A percentile compares a stretch with the other conserved stretches of the same genome.
These are phyloP conservation scores for Aspergillus kassunensis DNA, from an alignment of 495 filamentous ascomycete species.

Conservation along the genomic window DNA sequence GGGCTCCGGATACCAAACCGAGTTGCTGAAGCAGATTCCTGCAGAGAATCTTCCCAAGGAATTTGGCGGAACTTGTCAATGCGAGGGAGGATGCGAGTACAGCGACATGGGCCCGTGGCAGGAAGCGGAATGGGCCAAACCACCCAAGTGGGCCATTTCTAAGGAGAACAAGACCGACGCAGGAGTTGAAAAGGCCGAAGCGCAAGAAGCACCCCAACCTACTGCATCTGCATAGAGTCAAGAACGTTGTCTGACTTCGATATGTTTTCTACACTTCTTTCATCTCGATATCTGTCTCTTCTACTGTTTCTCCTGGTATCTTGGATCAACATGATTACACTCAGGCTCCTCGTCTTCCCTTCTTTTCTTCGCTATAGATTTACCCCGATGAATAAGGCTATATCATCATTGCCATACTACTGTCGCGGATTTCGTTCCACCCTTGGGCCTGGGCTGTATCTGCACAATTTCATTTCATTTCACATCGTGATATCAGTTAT, in stretches of 20 bases:
- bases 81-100: conserved; percentile 76
- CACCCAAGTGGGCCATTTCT: conserved; percentile 63
- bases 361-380: conserved; percentile 8
- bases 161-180: conserved; percentile 30
- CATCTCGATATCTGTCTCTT: conserved; percentile 6
- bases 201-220: conserved; percentile 25
- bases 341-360: conserved; percentile 6
- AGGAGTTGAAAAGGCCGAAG: conserved; percentile 30
- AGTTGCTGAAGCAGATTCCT: conserved; percentile 80
- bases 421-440: not conserved
- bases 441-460: not conserved
- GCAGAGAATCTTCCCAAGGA: conserved; percentile 83
- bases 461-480: not conserved
- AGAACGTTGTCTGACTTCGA: conserved; percentile 2
- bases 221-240: conserved; percentile 35
- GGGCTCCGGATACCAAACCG: conserved; percentile 72
- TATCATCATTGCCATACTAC: conserved; percentile 4
- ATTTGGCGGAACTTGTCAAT: conserved; percentile 83
- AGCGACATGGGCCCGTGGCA: conserved; percentile 93
- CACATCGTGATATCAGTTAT: not conserved
- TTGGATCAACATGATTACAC: conserved; percentile 22
- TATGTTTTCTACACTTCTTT: conserved; percentile 5
- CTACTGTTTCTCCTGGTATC: conserved; percentile 7
- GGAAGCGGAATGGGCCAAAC: conserved; percentile 66
- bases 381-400: conserved; percentile 8